phyloP scores from a whole-genome alignment of 1,284 basidiomycete species.

The Pseudozyma thailandica region DNA sequence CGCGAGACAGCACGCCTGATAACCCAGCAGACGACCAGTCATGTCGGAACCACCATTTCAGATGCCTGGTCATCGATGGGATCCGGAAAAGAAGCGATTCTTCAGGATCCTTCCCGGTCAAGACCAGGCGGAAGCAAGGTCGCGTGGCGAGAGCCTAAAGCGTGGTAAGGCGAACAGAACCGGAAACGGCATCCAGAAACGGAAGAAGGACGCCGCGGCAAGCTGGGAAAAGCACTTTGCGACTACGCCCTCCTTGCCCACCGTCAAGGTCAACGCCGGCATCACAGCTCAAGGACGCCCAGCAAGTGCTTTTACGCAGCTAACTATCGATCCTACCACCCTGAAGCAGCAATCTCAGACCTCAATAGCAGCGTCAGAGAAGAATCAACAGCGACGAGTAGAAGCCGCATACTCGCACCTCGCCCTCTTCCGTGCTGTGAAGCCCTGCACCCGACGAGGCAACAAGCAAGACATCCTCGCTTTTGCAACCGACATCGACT shows the following conservation, averaged over 20 bases:
- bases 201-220: not conserved
- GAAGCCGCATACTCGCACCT: constrained; percentile 34
- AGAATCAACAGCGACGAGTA: not conserved
- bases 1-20: too few species aligned
- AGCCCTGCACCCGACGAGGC: not conserved
- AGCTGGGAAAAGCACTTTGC: not conserved
- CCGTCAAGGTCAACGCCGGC: not conserved
- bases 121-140: not conserved
- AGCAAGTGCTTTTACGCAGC: not conserved
- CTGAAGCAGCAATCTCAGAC: constrained; percentile 12
- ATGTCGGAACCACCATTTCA: constrained; percentile 48
- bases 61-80: constrained; percentile 45
- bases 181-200: not conserved
- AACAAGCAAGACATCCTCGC: not conserved
- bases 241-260: constrained; percentile 7
- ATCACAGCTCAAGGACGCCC: not conserved
- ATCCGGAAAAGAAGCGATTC: constrained; percentile 40
- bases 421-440: constrained; percentile 10
- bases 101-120: constrained; percentile 39
- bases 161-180: not conserved
- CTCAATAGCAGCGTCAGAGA: not conserved
- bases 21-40: not conserved
- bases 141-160: not conserved
- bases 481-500: constrained; percentile 11
- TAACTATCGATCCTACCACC: constrained; percentile 10